Evolutionary conservation across 306 rosid genomes (phyloP).

Genomic region (Cucumis sativus): Cucumber_9930_V3 NC_026661.2:4892501-4893000

Average conservation of each 20-base stretch:
- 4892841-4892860: not conserved
- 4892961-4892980: conserved; percentile 79
- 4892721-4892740: not conserved
- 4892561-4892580: too few relatives aligned
- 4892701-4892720: not conserved
- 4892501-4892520: too few relatives aligned
- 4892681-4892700: not conserved
- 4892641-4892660: too few relatives aligned
- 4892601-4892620: too few relatives aligned
- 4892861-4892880: not conserved
- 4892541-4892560: too few relatives aligned
- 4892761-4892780: not conserved
- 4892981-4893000: conserved; percentile 60
- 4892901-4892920: not conserved
- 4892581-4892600: too few relatives aligned
- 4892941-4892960: not conserved
- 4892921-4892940: not conserved
- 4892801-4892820: not conserved
- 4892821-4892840: not conserved
- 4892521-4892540: too few relatives aligned
- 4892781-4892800: not conserved
- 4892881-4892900: not conserved
- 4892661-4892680: not conserved
- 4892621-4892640: too few relatives aligned
- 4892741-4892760: not conserved